Base-by-base conservation (phyloP, 2,329 filamentous ascomycete genomes). In the Aspergillus japonicus region DNA sequence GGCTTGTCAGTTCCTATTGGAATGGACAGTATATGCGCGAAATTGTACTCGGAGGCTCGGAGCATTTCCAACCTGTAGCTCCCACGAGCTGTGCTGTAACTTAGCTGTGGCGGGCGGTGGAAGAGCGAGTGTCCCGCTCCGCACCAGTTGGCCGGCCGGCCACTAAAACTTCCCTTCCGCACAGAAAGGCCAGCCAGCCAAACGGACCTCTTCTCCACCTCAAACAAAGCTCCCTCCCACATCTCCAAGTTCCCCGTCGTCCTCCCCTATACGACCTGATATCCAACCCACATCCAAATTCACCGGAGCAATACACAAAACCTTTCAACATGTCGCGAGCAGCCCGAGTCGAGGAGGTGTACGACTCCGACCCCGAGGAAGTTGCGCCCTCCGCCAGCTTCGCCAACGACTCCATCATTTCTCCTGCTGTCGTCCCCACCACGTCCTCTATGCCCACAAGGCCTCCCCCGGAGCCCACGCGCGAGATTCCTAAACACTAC, bases 341-440 rank as follows among this genome's bases (percentile, higher is more conserved):
- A 81, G 87, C 93, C 61, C 88, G 89, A 62, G 89, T 98, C 76
- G 95, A 99, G 84, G 95, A 98, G 78, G 89, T 97, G 64, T 91
- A 88, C 61, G 92, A 96, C 81, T 91, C 90, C 14, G 94, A 98
- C 79, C 92, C 94, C 56, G 90, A 92, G 64, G 92, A 96, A 78
- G 89, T 88, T 76, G 90, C 95, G 78, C 90, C 61, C 26, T 57
- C 23, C 54, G 55, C 50, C 33, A 50, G 47, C 62, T 85, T 87
- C 66, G 83, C 80, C 64, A 76, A 81, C 47, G 66, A 75, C 60
- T 68, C 75, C 59, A 73, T 78, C 62, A 73, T 76, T 61, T 72
- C 75, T 44, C 72, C 77, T 48, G 71, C 72, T 54, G 70, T 68
- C 49, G 69, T 75, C 54, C 70, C 75, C 54, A 56, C 68, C 60